Percentiles rank a stretch among this genome's conserved stretches.
Conservation (phyloP, 1,139 yeast genomes). For the Taiozyma sp. region DNA sequence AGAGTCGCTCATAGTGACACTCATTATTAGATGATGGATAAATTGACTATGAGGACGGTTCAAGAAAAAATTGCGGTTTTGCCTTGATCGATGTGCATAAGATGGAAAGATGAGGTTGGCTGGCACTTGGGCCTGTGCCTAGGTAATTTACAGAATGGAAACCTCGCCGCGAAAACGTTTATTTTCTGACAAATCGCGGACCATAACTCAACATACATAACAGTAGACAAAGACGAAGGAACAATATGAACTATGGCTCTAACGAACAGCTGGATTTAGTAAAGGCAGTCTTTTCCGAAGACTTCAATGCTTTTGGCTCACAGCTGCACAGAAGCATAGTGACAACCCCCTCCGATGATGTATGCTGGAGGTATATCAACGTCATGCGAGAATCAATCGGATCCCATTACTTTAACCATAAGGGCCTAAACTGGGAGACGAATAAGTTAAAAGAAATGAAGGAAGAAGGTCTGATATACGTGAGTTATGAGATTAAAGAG, state of each 20-base stretch:
- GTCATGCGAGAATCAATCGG: slow-evolving; percentile 6
- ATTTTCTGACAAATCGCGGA: neutral
- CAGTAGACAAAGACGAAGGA: neutral
- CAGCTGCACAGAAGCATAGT: neutral
- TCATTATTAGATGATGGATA: too few relatives aligned
- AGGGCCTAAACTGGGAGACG: slow-evolving; percentile 43
- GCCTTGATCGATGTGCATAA: too few relatives aligned
- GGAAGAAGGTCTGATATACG: slow-evolving; percentile 40
- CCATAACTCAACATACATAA: neutral
- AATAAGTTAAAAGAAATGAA: slow-evolving; percentile 42
- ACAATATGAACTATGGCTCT: neutral
- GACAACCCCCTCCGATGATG: neutral
- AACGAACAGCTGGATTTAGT: neutral
- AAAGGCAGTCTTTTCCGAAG: neutral
- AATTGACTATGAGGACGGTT: too few relatives aligned
- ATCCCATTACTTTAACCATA: slow-evolving; percentile 20
- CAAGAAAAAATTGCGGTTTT: too few relatives aligned
- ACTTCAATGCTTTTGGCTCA: neutral
- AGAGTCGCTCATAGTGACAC: too few relatives aligned
- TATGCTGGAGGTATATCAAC: neutral
- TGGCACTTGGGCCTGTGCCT: too few relatives aligned
- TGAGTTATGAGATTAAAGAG: slow-evolving; percentile 25
- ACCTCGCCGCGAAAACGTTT: neutral
- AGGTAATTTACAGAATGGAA: too few relatives aligned
- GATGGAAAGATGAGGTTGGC: too few relatives aligned